Base-by-base conservation (phyloP, 2,329 filamentous ascomycete species). In the Leptosphaerulina australis region DNA sequence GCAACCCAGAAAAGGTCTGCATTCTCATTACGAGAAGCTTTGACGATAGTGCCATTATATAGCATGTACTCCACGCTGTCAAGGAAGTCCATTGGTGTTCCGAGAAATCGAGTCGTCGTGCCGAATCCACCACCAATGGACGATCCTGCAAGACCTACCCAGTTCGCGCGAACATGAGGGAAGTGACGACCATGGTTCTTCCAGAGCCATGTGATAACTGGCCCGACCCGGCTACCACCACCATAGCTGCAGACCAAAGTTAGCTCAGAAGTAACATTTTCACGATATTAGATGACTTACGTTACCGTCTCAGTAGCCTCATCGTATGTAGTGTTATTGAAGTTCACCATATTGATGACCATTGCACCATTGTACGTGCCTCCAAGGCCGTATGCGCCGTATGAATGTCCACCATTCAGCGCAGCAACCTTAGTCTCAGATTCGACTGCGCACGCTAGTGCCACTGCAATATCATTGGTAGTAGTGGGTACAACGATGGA, bases 1-100 rank as follows among this genome's bases (percentile, higher is more conserved):
- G 54, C 45, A 1, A 57, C 64, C 55, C 63, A 67, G 54, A 59
- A 66, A 2, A 64, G 52, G 15, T 68, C 64, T 2, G 52, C 15
- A 31, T 62, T 60, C 14, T 45, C 44, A 4, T 37, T 39, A 17
- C 49, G 44, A 3, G 65, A 64, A 15, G 62, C 62, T 3, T 46
- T 60, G 14, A 59, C 49, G 6, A 62, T 44, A 12, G 53, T 54
- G 30, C 64, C 64, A 18, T 56, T 54, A 33, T 48, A 44, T 5
- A 57, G 47, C 47, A 57, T 55, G 28, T 51, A 36, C 3, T 56
- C 52, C 5, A 59, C 56, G 15, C 44, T 56, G 7, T 55, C 58
- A 9, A 61, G 48, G 31, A 41, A 50, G 25, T 61, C 58, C 45
- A 58, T 51, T 0, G 58, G 54, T 0, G 44, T 58, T 0, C 58